Evolutionary conservation across 768 basidiomycete genomes (phyloP).

Genomic region (Mycena belliarum): DNA sequence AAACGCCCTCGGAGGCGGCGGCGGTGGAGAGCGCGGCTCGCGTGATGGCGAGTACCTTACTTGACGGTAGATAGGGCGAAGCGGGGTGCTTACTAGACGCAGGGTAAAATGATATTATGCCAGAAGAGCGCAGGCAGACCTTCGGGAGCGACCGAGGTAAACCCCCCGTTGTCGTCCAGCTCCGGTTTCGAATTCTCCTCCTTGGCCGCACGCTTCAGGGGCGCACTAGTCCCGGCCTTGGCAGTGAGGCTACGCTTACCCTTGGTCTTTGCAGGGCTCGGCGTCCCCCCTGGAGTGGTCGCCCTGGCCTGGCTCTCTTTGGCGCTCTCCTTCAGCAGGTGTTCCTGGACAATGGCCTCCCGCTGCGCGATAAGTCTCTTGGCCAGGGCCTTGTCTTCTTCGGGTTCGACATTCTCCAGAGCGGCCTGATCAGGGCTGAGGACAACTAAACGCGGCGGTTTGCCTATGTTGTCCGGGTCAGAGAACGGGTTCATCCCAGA

Average conservation of each 20-base stretch:
- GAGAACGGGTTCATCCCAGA: constrained; percentile 58
- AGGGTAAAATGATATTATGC: neutral
- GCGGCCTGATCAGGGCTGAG: constrained; percentile 41
- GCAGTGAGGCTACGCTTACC: constrained; percentile 25
- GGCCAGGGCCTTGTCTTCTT: constrained; percentile 40
- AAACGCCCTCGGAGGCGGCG: neutral
- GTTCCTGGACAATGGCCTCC: constrained; percentile 37
- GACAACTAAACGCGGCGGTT: constrained; percentile 38
- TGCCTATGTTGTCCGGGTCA: constrained; percentile 40
- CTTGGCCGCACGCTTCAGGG: constrained; percentile 25
- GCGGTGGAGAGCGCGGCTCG: neutral
- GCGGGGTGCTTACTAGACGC: neutral
- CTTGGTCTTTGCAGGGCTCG: constrained; percentile 19
- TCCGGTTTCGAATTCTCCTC: constrained; percentile 24
- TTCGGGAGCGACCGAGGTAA: neutral
- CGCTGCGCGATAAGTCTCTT: constrained; percentile 42
- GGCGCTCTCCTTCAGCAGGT: constrained; percentile 22
- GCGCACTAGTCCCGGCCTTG: constrained; percentile 17
- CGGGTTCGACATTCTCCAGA: constrained; percentile 49
- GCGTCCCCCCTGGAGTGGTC: constrained; percentile 2
- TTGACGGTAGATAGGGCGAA: constrained; percentile 8
- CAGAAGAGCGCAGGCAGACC: neutral
- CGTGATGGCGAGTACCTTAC: neutral
- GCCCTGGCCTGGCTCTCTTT: constrained; percentile 28
- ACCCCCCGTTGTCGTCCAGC: constrained; percentile 22